Evolutionary conservation across 768 basidiomycete genomes (phyloP).

Genomic region (Pilatotrama ljubarskyi): DNA sequence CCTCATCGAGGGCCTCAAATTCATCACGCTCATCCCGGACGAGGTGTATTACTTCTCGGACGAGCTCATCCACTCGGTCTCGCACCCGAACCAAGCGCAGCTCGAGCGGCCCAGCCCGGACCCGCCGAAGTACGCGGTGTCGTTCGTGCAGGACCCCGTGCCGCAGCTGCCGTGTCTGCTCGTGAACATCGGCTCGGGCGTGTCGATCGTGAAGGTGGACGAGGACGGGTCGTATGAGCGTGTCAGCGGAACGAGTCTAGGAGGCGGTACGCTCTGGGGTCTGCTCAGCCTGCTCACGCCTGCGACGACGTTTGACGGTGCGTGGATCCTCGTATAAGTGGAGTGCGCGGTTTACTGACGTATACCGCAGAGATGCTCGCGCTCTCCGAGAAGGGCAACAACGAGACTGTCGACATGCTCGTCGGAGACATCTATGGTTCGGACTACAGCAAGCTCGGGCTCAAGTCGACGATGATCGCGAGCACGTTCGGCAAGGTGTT

Average conservation of each 20-base stretch:
- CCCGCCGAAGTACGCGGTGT: slow-evolving; percentile 86
- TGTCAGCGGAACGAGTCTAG: slow-evolving; percentile 94
- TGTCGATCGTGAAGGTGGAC: slow-evolving; percentile 96
- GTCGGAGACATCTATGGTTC: slow-evolving; percentile 99
- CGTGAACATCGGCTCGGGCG: slow-evolving; percentile 98
- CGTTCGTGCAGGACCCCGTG: slow-evolving; percentile 79
- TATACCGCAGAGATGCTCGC: slow-evolving; percentile 83
- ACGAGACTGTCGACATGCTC: slow-evolving; percentile 94
- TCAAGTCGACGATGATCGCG: slow-evolving; percentile 97
- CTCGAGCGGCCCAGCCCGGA: slow-evolving; percentile 88
- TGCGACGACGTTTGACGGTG: slow-evolving; percentile 93
- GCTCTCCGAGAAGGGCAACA: slow-evolving; percentile 92
- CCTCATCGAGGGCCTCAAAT: slow-evolving; percentile 92
- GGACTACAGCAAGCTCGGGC: slow-evolving; percentile 91
- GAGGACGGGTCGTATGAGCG: slow-evolving; percentile 95
- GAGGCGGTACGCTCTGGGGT: slow-evolving; percentile 98
- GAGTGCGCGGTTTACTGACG: neutral
- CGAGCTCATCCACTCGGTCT: slow-evolving; percentile 79
- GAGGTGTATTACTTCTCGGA: slow-evolving; percentile 99
- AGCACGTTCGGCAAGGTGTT: slow-evolving; percentile 99
- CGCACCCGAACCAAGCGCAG: slow-evolving; percentile 33
- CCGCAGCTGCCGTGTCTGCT: slow-evolving; percentile 94
- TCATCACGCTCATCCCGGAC: slow-evolving; percentile 92
- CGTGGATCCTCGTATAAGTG: slow-evolving; percentile 34
- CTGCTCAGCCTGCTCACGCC: slow-evolving; percentile 92